Evolutionary conservation across 1,139 yeast species (phyloP).

Genomic region (Kluyveromyces sp.): DNA sequence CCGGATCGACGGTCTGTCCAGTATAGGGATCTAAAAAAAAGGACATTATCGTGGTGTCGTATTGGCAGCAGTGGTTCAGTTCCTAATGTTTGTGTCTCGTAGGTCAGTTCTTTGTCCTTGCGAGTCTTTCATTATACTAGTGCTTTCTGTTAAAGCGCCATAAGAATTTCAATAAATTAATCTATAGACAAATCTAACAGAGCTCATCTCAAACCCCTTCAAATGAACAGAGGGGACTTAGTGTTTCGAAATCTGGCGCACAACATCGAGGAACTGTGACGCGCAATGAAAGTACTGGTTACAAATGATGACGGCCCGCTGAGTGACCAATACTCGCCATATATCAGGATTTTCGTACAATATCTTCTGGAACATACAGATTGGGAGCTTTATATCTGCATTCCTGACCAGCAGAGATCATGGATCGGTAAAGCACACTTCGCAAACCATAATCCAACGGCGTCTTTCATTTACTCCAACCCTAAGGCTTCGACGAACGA

Average conservation of each 20-base stretch:
- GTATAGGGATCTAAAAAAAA: slow-evolving; percentile 46
- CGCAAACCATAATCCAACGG: slow-evolving; percentile 70
- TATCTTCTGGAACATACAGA: slow-evolving; percentile 57
- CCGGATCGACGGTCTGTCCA: slow-evolving; percentile 51
- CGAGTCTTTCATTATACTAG: not conserved
- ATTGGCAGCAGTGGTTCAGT: not conserved
- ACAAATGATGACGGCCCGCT: slow-evolving; percentile 98
- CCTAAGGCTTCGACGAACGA: slow-evolving; percentile 46
- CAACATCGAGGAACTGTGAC: no score
- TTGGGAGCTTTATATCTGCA: slow-evolving; percentile 80
- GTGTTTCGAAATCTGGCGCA: no score
- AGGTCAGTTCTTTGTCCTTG: not conserved
- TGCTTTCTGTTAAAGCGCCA: not conserved
- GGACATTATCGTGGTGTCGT: slow-evolving; percentile 43
- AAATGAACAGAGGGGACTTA: not conserved
- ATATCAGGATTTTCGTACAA: slow-evolving; percentile 72
- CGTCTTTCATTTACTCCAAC: slow-evolving; percentile 52
- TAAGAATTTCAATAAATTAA: not conserved
- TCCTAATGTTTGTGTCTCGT: no score
- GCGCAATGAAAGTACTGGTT: slow-evolving; percentile 33
- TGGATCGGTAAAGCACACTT: slow-evolving; percentile 98
- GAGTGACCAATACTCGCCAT: slow-evolving; percentile 73
- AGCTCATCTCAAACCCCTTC: not conserved
- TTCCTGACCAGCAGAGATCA: slow-evolving; percentile 76
- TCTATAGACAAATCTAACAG: not conserved